Percentiles rank a stretch among this genome's conserved stretches.
Evolutionary conservation across 768 basidiomycete species (phyloP).

Genomic region (Collybia mongolica): DNA sequence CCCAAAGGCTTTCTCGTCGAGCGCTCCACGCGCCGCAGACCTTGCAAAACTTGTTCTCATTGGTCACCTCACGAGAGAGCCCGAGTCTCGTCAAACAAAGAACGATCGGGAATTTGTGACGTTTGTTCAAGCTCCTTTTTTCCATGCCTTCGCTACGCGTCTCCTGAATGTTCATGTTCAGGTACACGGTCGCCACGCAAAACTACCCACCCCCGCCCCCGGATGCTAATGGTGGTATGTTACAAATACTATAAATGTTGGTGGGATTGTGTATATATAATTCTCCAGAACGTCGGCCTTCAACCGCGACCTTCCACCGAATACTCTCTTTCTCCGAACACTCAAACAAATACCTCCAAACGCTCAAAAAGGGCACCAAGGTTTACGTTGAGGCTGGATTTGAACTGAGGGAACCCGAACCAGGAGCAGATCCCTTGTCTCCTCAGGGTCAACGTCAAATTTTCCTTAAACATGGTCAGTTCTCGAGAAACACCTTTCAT

Average conservation of each 20-base stretch:
- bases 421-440: constrained; percentile 61
- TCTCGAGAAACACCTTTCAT: not conserved
- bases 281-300: constrained; percentile 45
- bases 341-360: constrained; percentile 63
- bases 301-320: constrained; percentile 71
- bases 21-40: constrained; percentile 52
- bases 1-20: constrained; percentile 64
- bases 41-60: constrained; percentile 77
- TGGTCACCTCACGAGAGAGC: constrained; percentile 70
- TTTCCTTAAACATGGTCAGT: constrained; percentile 75
- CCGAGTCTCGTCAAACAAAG: constrained; percentile 67
- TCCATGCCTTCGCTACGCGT: not conserved
- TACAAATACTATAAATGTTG: too few species aligned
- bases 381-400: constrained; percentile 83
- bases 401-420: constrained; percentile 73
- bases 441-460: constrained; percentile 79
- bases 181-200: constrained; percentile 76
- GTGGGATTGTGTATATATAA: constrained; percentile 1
- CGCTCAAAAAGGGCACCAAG: constrained; percentile 64
- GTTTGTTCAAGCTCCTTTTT: constrained; percentile 39
- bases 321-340: constrained; percentile 68
- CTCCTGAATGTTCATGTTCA: constrained; percentile 23
- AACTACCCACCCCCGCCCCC: constrained; percentile 58
- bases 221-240: constrained; percentile 61
- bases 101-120: constrained; percentile 76